phyloP scores from a whole-genome alignment of 2,329 filamentous ascomycete genomes.

The Pyricularia pennisetigena region DNA sequence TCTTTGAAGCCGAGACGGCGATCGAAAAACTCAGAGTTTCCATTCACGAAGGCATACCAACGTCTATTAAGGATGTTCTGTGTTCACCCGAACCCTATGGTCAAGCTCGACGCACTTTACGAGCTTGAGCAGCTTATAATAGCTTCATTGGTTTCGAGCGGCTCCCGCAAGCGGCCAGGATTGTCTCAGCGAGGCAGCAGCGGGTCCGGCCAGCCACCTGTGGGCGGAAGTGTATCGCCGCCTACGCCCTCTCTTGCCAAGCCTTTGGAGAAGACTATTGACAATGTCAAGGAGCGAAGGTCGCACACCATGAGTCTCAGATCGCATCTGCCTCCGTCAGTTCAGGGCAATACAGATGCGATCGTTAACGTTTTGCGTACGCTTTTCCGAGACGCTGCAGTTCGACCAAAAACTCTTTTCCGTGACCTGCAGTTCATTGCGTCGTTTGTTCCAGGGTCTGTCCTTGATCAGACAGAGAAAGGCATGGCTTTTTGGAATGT shows the following conservation, averaged over 20 bases:
- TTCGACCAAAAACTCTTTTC: conserved; percentile 73
- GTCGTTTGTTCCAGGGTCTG: conserved; percentile 49
- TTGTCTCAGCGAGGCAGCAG: background rate
- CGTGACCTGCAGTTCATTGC: conserved; percentile 70
- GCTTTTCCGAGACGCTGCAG: conserved; percentile 55
- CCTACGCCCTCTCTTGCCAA: conserved; percentile 18
- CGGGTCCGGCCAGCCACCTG: conserved; percentile 19
- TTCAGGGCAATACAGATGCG: conserved; percentile 47
- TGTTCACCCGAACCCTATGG: conserved; percentile 77
- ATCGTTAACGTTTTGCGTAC: conserved; percentile 58
- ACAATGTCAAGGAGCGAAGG: conserved; percentile 59
- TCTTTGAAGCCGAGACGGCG: conserved; percentile 17
- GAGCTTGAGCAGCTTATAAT: conserved; percentile 77
- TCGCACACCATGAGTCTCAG: conserved; percentile 42
- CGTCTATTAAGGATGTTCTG: conserved; percentile 78
- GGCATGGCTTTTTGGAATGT: conserved; percentile 86
- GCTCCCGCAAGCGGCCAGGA: conserved; percentile 26
- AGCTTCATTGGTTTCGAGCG: conserved; percentile 56
- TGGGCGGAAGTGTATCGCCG: background rate
- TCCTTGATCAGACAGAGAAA: conserved; percentile 51
- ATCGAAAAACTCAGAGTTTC: conserved; percentile 48
- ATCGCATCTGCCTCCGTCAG: conserved; percentile 17
- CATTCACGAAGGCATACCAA: conserved; percentile 71
- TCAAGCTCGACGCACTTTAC: conserved; percentile 73
- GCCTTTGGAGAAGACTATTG: conserved; percentile 56